Conservation (phyloP, 1,284 basidiomycete species). For the Vanrija sp. region DNA sequence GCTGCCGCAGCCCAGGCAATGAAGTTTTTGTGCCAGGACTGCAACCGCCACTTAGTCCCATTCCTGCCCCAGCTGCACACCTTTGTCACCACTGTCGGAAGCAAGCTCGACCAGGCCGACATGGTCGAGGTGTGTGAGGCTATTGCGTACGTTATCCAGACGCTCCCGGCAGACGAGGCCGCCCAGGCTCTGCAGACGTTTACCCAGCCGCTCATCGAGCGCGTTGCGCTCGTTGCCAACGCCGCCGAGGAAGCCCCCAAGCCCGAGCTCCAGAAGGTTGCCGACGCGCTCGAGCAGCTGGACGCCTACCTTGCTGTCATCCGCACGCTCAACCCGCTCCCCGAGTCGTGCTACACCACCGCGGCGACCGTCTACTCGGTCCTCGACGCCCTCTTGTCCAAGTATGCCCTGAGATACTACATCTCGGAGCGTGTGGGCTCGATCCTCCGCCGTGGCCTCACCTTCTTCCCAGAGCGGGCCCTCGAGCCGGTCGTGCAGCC, state of each 20-base stretch:
- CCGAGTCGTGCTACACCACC: slow-evolving; percentile 71
- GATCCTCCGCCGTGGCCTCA: slow-evolving; percentile 79
- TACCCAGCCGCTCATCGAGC: slow-evolving; percentile 56
- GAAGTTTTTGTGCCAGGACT: slow-evolving; percentile 96
- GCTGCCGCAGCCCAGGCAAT: slow-evolving; percentile 94
- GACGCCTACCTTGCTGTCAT: slow-evolving; percentile 82
- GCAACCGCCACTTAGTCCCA: slow-evolving; percentile 86
- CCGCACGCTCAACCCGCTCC: slow-evolving; percentile 72
- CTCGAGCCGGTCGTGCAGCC: slow-evolving; percentile 66
- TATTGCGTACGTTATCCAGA: slow-evolving; percentile 88
- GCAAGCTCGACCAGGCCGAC: slow-evolving; percentile 79
- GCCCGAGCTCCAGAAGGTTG: slow-evolving; percentile 60
- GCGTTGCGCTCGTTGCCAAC: slow-evolving; percentile 46
- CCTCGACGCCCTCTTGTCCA: slow-evolving; percentile 72
- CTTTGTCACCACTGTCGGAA: slow-evolving; percentile 74
- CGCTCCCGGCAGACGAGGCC: slow-evolving; percentile 77
- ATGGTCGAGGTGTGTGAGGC: slow-evolving; percentile 89
- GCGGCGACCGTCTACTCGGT: slow-evolving; percentile 77
- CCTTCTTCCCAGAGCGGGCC: slow-evolving; percentile 67
- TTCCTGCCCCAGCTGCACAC: slow-evolving; percentile 87
- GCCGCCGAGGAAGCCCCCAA: slow-evolving; percentile 53
- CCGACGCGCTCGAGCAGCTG: slow-evolving; percentile 80
- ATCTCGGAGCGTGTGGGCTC: slow-evolving; percentile 81
- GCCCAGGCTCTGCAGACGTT: slow-evolving; percentile 81
- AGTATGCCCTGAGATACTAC: slow-evolving; percentile 73